Percentiles rank a stretch among this genome's conserved stretches.
Evolutionary conservation across 2,329 filamentous ascomycete genomes (phyloP).

Genomic region (Fusarium pseudocircinatum): DNA sequence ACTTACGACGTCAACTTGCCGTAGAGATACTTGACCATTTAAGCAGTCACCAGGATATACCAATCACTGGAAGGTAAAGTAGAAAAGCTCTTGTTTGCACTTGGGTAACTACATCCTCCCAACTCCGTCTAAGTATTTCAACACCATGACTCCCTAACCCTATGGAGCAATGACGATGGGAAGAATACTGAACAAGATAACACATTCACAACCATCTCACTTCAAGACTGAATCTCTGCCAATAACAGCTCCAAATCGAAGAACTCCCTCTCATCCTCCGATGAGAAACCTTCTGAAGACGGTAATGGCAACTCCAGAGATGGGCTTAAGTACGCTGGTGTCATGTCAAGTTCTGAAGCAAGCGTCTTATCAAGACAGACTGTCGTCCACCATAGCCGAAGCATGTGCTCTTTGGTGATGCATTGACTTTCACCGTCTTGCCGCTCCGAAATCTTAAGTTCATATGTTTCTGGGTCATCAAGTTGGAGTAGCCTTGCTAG

Average conservation of each 20-base stretch:
- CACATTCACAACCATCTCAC: accelerated
- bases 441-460: accelerated
- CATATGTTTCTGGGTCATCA: background rate
- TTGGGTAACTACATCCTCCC: accelerated
- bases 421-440: accelerated
- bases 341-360: background rate
- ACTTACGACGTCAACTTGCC: background rate
- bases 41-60: too few species aligned
- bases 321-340: accelerated
- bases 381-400: background rate
- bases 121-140: background rate
- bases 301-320: background rate
- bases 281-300: background rate
- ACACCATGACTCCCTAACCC: background rate
- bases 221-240: background rate
- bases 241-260: background rate
- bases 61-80: accelerated
- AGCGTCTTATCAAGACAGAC: background rate
- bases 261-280: background rate
- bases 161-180: accelerated
- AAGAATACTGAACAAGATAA: accelerated
- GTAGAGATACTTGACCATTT: background rate
- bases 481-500: background rate
- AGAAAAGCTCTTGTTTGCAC: background rate
- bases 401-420: background rate